phyloP scores from a whole-genome alignment of 306 rosid genomes.

The Vigna radiata region DNA sequence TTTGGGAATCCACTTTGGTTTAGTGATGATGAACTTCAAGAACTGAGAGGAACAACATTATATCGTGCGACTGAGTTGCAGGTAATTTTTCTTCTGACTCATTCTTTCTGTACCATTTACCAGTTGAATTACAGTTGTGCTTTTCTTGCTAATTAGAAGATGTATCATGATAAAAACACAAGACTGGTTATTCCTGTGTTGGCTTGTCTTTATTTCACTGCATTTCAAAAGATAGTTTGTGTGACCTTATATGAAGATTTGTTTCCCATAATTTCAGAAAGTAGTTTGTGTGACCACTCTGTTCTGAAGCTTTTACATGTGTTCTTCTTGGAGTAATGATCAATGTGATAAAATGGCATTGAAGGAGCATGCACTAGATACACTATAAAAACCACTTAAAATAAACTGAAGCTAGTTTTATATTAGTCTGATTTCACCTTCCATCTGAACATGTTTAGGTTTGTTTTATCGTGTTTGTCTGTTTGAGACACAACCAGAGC shows the following conservation, averaged over 20 bases:
- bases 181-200: not conserved
- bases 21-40: conserved; percentile 74
- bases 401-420: not conserved
- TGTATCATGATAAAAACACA: conserved; percentile 1
- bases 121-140: not conserved
- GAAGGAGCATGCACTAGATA: conserved; percentile 1
- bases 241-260: not conserved
- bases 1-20: conserved; percentile 94
- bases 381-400: conserved; percentile 18
- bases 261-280: conserved; percentile 17
- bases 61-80: conserved; percentile 87
- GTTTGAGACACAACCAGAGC: conserved; percentile 31
- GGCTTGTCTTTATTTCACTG: conserved; percentile 14
- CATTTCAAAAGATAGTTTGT: conserved; percentile 3
- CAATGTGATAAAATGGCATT: conserved; percentile 24
- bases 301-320: not conserved
- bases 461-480: not conserved
- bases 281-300: not conserved
- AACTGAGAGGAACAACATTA: conserved; percentile 83
- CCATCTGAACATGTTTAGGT: conserved; percentile 11
- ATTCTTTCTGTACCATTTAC: conserved; percentile 32
- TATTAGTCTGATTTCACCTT: conserved; percentile 34
- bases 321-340: not conserved
- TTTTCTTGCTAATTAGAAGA: conserved; percentile 20
- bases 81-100: conserved; percentile 53